phyloP scores from a whole-genome alignment of 1,139 yeast species.

The Taphrina communis region DNA sequence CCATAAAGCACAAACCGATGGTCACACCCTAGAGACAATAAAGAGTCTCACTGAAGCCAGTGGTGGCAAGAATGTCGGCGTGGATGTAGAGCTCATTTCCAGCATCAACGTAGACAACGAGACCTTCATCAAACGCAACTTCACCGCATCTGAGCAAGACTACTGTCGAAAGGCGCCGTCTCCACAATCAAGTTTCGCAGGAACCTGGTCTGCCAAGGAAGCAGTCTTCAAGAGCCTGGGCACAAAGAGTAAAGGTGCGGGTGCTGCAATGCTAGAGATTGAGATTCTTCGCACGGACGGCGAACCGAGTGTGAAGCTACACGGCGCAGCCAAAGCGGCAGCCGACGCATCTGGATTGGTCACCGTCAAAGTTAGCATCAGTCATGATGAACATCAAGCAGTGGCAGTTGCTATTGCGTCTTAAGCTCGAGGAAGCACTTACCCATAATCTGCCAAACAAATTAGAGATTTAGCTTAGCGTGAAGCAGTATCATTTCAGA shows the following conservation, averaged over 20 bases:
- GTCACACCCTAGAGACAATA: conserved; percentile 56
- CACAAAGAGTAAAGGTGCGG: conserved; percentile 89
- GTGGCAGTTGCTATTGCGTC: conserved; percentile 81
- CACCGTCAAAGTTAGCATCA: conserved; percentile 80
- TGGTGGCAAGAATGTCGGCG: conserved; percentile 79
- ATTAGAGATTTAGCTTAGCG: neutral
- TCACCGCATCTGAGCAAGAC: conserved; percentile 75
- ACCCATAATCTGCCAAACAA: neutral
- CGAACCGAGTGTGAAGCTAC: conserved; percentile 78
- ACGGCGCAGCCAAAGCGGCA: conserved; percentile 76
- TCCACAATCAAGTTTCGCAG: conserved; percentile 91
- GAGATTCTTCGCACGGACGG: conserved; percentile 83
- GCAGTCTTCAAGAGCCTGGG: conserved; percentile 97
- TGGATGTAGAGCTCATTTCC: conserved; percentile 88
- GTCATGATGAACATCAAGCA: conserved; percentile 96
- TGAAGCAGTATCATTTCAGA: neutral
- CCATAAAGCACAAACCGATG: conserved; percentile 50
- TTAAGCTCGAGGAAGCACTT: neutral
- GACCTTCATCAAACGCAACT: conserved; percentile 89
- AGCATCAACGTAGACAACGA: conserved; percentile 82
- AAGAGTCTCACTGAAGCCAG: conserved; percentile 56
- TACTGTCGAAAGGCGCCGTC: conserved; percentile 77
- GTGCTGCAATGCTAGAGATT: conserved; percentile 89
- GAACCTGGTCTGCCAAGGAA: conserved; percentile 99
- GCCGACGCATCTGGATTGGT: conserved; percentile 75